Percentiles rank a stretch among this genome's conserved stretches.
Conservation (phyloP, 305 asterid genomes). For the Solanum aculeatissimum region DNA sequence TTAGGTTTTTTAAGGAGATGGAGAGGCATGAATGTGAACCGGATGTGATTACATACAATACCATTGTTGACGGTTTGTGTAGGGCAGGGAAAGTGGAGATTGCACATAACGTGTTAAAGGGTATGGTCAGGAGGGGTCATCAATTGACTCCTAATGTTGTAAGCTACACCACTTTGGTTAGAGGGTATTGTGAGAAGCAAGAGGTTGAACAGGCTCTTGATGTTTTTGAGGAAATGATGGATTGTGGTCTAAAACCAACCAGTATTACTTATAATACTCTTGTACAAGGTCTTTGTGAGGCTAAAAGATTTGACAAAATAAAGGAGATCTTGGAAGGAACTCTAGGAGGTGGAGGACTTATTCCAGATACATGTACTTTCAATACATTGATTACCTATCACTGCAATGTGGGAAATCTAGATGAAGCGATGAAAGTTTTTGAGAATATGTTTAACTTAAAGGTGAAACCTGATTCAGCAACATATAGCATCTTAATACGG, state of each 20-base stretch:
- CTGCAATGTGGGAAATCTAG: conserved; percentile 38
- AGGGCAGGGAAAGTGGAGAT: conserved; percentile 53
- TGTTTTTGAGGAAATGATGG: conserved; percentile 48
- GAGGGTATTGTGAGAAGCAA: conserved; percentile 66
- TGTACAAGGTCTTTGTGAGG: conserved; percentile 65
- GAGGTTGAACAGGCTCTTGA: conserved; percentile 39
- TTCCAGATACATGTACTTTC: conserved; percentile 73
- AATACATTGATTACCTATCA: conserved; percentile 61
- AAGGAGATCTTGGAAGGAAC: conserved; percentile 40
- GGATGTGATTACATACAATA: conserved; percentile 57
- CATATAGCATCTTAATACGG: conserved; percentile 52
- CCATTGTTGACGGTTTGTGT: conserved; percentile 80
- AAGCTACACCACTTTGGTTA: conserved; percentile 71
- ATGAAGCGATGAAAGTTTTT: conserved; percentile 43
- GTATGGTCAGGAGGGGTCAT: conserved; percentile 48
- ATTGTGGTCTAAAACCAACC: conserved; percentile 43
- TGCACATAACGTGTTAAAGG: conserved; percentile 55
- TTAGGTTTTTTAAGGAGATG: conserved; percentile 69
- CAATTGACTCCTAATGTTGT: conserved; percentile 65
- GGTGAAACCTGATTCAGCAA: conserved; percentile 56
- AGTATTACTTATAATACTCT: conserved; percentile 57
- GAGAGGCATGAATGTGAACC: conserved; percentile 48
- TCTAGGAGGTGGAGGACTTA: conserved; percentile 29
- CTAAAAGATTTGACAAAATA: conserved; percentile 36
- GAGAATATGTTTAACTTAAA: conserved; percentile 56